These are phyloP conservation scores for Pythium scleroteichum DNA, from an alignment of 352 stramenopile genomes.

Conservation along the genomic window DNA sequence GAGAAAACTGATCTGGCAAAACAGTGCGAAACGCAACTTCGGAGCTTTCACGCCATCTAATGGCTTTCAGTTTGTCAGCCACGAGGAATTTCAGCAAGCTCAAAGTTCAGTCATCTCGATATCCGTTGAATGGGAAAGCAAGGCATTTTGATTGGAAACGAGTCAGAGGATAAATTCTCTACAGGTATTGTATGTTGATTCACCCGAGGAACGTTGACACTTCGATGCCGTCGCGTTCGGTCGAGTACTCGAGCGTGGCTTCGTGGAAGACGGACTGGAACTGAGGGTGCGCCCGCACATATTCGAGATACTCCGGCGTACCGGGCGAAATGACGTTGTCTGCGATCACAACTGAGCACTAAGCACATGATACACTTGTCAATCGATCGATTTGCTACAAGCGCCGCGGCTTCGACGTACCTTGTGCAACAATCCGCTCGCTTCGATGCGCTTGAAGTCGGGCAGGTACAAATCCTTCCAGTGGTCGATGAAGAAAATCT, in stretches of 20 bases:
- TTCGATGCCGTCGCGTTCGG: conserved; percentile 39
- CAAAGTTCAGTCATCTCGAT: no score
- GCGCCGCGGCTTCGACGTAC: no score
- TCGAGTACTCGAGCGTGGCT: conserved; percentile 40
- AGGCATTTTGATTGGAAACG: no score
- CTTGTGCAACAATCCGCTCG: conserved; percentile 28
- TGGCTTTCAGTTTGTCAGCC: no score
- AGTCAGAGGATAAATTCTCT: no score
- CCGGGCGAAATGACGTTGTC: conserved; percentile 41
- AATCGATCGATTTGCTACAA: no score
- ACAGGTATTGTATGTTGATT: no score
- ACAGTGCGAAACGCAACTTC: no score
- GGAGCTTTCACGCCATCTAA: no score
- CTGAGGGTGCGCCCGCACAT: conserved; percentile 31
- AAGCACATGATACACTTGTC: neutral
- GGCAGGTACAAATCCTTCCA: conserved; percentile 38
- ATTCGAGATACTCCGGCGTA: conserved; percentile 41
- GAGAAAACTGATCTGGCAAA: no score
- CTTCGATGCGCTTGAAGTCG: conserved; percentile 38
- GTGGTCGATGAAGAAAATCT: conserved; percentile 49
- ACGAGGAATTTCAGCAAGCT: no score
- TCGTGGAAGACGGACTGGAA: conserved; percentile 41
- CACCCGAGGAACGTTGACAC: conserved; percentile 33
- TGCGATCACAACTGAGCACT: conserved; percentile 40
- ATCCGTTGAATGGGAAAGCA: no score